Percentiles rank a stretch among this genome's conserved stretches.
These are phyloP conservation scores for Isabelozyma pseudorhagii DNA, from an alignment of 805 yeast species.

Conservation along the genomic window DNA sequence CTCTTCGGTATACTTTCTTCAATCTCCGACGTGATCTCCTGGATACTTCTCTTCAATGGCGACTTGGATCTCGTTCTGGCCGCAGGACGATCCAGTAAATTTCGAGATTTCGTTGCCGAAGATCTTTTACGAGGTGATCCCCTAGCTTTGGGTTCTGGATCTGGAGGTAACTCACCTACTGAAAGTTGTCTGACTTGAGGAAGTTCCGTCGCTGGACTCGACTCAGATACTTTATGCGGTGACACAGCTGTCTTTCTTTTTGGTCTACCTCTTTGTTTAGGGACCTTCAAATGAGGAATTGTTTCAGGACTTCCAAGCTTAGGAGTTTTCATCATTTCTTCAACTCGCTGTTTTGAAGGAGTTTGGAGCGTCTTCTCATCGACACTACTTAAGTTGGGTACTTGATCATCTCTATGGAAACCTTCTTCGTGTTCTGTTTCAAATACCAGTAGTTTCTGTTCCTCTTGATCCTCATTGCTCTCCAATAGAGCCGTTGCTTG, in stretches of 20 bases:
- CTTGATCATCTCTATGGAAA: no score
- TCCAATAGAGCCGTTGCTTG: background rate
- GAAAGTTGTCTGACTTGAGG: slow-evolving; percentile 1
- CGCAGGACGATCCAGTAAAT: slow-evolving; percentile 21
- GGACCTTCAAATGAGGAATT: background rate
- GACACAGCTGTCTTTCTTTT: background rate
- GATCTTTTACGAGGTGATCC: background rate
- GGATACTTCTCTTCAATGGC: slow-evolving; percentile 25
- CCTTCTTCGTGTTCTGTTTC: slow-evolving; percentile 1
- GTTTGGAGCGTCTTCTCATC: background rate
- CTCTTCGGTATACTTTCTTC: slow-evolving; percentile 8
- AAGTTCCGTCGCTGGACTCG: slow-evolving; percentile 1
- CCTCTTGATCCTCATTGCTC: background rate
- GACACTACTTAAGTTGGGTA: background rate
- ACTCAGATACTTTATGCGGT: background rate
- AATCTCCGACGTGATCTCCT: slow-evolving; percentile 11
- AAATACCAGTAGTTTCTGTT: background rate
- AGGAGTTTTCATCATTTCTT: slow-evolving; percentile 3
- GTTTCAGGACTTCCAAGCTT: background rate
- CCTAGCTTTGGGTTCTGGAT: slow-evolving; percentile 1
- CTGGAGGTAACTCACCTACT: background rate
- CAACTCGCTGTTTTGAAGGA: slow-evolving; percentile 15
- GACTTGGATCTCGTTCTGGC: slow-evolving; percentile 33
- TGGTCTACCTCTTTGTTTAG: slow-evolving; percentile 2
- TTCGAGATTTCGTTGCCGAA: background rate